These are phyloP conservation scores for Pseudogymnoascus sp. DNA, from an alignment of 2,329 filamentous ascomycete genomes.

Conservation along the genomic window DNA sequence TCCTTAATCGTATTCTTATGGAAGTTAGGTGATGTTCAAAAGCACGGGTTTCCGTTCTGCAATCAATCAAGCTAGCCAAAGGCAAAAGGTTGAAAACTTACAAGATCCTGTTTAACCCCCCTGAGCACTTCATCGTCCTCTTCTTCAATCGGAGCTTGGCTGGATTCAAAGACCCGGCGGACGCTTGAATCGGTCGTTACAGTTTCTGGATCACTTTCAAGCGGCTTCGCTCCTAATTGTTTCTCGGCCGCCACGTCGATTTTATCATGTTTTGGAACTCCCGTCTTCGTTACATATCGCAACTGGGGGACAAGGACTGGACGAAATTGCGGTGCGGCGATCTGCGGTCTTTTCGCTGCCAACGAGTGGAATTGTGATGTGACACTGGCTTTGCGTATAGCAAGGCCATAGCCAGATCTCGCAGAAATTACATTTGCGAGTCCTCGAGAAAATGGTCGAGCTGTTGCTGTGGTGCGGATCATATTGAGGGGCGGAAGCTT, in stretches of 20 bases:
- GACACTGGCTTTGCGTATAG: slow-evolving; percentile 19
- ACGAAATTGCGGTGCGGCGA: slow-evolving; percentile 11
- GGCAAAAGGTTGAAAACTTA: slow-evolving; percentile 32
- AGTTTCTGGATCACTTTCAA: slow-evolving; percentile 49
- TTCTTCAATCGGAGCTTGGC: slow-evolving; percentile 16
- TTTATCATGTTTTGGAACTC: slow-evolving; percentile 26
- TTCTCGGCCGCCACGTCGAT: slow-evolving; percentile 50
- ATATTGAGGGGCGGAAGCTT: slow-evolving; percentile 7
- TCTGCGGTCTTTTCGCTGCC: slow-evolving; percentile 21
- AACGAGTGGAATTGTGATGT: slow-evolving; percentile 16
- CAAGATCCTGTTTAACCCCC: slow-evolving; percentile 47
- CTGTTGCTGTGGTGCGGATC: slow-evolving; percentile 16
- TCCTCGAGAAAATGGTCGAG: slow-evolving; percentile 24
- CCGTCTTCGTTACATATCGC: slow-evolving; percentile 33
- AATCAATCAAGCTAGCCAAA: background rate
- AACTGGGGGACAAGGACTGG: slow-evolving; percentile 39
- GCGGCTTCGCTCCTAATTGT: slow-evolving; percentile 42
- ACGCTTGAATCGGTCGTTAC: slow-evolving; percentile 52
- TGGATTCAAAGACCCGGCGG: slow-evolving; percentile 40
- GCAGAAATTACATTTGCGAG: slow-evolving; percentile 20
- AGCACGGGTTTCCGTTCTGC: background rate
- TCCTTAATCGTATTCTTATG: slow-evolving; percentile 58
- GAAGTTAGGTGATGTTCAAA: slow-evolving; percentile 9
- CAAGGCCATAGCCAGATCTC: slow-evolving; percentile 21
- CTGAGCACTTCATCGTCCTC: slow-evolving; percentile 40